A percentile compares a stretch with the other conserved stretches of the same genome.
These are phyloP conservation scores for Escallonia herrerae DNA, from an alignment of 129 eudicot genomes.

Conservation along the genomic window DNA sequence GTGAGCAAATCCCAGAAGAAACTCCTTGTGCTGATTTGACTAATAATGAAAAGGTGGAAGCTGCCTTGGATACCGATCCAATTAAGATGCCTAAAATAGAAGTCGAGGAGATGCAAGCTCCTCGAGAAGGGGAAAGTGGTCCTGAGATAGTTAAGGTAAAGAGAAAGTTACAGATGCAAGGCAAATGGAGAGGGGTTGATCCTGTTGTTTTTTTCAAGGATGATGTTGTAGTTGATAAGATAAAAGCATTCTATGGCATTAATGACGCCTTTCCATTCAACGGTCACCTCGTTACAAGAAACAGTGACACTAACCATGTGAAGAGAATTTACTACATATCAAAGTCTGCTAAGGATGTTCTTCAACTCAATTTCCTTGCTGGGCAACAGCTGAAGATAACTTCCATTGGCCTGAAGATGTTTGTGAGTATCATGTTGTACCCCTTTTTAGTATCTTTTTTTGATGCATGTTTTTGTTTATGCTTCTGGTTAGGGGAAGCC, in stretches of 20 bases:
- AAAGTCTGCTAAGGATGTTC: slow-evolving; percentile 69
- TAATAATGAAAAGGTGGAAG: slow-evolving; percentile 32
- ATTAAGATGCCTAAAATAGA: slow-evolving; percentile 28
- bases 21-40: slow-evolving; percentile 16
- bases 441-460: too few relatives aligned
- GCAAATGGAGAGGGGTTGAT: slow-evolving; percentile 96
- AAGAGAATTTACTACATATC: slow-evolving; percentile 90
- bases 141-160: slow-evolving; percentile 47
- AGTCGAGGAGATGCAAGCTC: slow-evolving; percentile 22
- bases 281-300: slow-evolving; percentile 75
- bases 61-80: slow-evolving; percentile 33
- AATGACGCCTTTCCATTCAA: slow-evolving; percentile 63
- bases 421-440: slow-evolving; percentile 49
- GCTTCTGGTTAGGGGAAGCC: too few relatives aligned
- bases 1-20: slow-evolving; percentile 15
- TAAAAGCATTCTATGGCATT: slow-evolving; percentile 84
- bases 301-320: slow-evolving; percentile 68
- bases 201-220: slow-evolving; percentile 73
- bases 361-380: slow-evolving; percentile 68
- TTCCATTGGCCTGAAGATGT: slow-evolving; percentile 96
- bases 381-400: slow-evolving; percentile 97
- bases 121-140: slow-evolving; percentile 23
- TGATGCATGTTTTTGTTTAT: too few relatives aligned
- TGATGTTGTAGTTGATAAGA: slow-evolving; percentile 46
- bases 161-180: slow-evolving; percentile 89